These are phyloP conservation scores for Ulota crispa DNA, from an alignment of 225 moss, liverwort and hornwort genomes.

Conservation along the genomic window DNA sequence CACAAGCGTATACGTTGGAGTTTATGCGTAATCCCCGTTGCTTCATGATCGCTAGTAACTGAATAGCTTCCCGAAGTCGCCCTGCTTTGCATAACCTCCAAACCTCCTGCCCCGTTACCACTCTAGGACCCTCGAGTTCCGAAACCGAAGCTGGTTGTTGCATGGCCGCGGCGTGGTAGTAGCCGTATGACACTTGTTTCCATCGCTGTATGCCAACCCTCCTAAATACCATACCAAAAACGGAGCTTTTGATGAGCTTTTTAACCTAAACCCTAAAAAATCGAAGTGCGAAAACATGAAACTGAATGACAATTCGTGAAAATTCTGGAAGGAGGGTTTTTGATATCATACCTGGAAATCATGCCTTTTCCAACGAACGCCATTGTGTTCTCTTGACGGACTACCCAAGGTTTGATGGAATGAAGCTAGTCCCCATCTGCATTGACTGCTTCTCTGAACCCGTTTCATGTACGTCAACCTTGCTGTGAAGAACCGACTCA, in stretches of 20 bases:
- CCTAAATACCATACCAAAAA: conserved; percentile 1
- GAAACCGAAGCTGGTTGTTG: neutral
- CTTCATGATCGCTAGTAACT: conserved; percentile 30
- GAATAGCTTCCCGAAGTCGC: conserved; percentile 33
- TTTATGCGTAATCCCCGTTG: conserved; percentile 30
- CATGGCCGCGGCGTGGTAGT: conserved; percentile 17
- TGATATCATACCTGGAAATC: conserved; percentile 22
- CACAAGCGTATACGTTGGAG: conserved; percentile 39
- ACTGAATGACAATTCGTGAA: neutral
- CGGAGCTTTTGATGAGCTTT: neutral
- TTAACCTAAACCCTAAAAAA: neutral
- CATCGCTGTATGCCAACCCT: conserved; percentile 29
- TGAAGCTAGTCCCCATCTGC: conserved; percentile 13
- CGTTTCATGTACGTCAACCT: neutral
- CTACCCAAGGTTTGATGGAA: neutral
- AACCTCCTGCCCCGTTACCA: conserved; percentile 34
- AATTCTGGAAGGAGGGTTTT: neutral
- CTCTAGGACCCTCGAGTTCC: conserved; percentile 8
- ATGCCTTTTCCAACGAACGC: conserved; percentile 20
- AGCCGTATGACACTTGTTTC: conserved; percentile 19
- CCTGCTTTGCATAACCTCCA: conserved; percentile 38
- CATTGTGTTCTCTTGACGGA: conserved; percentile 4
- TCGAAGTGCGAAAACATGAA: neutral
- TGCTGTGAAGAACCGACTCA: too few relatives aligned
- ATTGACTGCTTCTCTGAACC: neutral